Conservation (phyloP, 305 asterid genomes). For the Rubia peregrina region DNA sequence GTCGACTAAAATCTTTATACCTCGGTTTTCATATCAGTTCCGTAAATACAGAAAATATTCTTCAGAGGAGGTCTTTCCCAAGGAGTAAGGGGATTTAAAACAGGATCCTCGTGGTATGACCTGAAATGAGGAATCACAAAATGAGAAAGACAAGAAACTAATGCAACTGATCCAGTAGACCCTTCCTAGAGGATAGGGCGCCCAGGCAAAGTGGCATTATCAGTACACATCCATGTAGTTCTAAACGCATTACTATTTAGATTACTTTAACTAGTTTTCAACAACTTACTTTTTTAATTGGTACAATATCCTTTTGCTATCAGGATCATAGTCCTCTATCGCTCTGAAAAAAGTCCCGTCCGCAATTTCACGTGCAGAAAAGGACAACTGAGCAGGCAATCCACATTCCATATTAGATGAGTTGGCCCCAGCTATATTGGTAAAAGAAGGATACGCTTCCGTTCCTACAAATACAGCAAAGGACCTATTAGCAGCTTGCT, state of each 20-base stretch:
- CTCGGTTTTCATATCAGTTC: constrained; percentile 87
- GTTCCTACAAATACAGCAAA: constrained; percentile 42
- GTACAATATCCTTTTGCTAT: constrained; percentile 63
- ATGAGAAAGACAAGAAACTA: neutral
- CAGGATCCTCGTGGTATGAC: constrained; percentile 87
- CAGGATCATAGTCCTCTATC: constrained; percentile 81
- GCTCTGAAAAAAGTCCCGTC: constrained; percentile 85
- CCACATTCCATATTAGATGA: constrained; percentile 67
- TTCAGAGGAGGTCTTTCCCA: constrained; percentile 99
- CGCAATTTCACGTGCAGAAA: constrained; percentile 93
- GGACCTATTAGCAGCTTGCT: constrained; percentile 19
- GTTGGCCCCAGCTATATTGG: constrained; percentile 48
- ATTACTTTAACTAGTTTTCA: neutral
- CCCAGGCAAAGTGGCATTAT: neutral
- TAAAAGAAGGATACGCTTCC: constrained; percentile 76
- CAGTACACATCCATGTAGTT: neutral
- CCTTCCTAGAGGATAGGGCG: neutral
- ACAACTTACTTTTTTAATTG: constrained; percentile 63
- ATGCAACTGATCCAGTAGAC: neutral
- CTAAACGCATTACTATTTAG: neutral
- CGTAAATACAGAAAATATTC: constrained; percentile 94
- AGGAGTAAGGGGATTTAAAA: constrained; percentile 97
- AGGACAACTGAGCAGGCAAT: constrained; percentile 78
- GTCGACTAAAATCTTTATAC: constrained; percentile 30
- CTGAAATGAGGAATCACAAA: constrained; percentile 32